Evolutionary conservation across 768 basidiomycete species (phyloP), one percentile per base, ranked within the genome.

Genomic region (Lactifluus volemus): DNA sequence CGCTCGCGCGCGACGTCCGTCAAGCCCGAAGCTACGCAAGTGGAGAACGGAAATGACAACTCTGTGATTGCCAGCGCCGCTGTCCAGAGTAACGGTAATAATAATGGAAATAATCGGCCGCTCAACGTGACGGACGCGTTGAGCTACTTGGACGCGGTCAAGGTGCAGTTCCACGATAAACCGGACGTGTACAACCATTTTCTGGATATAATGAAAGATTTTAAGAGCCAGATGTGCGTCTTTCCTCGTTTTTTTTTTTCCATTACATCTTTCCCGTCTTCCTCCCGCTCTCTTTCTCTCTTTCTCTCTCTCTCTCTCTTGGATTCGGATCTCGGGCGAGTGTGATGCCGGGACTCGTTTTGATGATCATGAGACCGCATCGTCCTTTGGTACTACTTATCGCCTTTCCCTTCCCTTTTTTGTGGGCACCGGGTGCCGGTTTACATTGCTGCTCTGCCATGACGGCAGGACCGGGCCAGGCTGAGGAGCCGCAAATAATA

Each of bases 121-220:
- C 78, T 96, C 70, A 94, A 96, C 70, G 93, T 96, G 67, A 88
- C 89, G 42, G 93, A 97, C 74, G 93, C 93, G 36, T 81, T 97
- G 73, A 87, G 85, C 69, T 97, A 97, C 69, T 84, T 97, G 66
- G 93, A 97, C 72, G 90, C 91, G 30, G 93, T 97, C 76, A 97
- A 96, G 78, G 79, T 83, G 47, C 89, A 93, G 76, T 97, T 96
- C 72, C 80, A 84, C 49, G 87, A 91, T 71, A 85, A 86, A 72
- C 93, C 93, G 19, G 91, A 94, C 68, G 92, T 96, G 30, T 97
- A 97, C 79, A 96, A 97, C 72, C 82, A 87, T 65, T 93, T 94
- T 70, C 74, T 95, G 73, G 92, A 96, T 72, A 95, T 97, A 70
- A 97, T 97, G 97, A 98, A 98, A 78, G 95, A 98, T 72, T 99